Evolutionary conservation across 192 early-diverging fungal species (phyloP).

Genomic region (Coemansia biformis): DNA sequence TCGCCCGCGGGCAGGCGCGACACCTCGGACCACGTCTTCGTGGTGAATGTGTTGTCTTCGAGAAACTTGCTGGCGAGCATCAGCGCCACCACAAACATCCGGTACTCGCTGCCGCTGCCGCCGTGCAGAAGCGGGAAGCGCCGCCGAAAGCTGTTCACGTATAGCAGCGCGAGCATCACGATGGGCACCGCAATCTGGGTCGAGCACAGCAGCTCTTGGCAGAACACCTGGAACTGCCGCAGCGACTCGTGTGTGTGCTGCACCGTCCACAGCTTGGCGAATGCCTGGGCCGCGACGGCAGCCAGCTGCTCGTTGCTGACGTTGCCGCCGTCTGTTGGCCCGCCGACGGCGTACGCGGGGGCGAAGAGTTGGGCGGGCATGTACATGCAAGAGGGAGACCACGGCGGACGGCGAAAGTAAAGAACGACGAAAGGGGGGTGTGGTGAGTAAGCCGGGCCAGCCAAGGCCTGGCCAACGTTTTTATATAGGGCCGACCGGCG

Average conservation of each 20-base stretch:
- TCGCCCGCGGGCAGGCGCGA: constrained; percentile 72
- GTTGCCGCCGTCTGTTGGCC: too few relatives aligned
- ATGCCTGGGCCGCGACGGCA: constrained; percentile 33
- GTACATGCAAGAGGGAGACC: too few relatives aligned
- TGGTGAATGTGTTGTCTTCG: constrained; percentile 87
- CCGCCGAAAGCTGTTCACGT: constrained; percentile 40
- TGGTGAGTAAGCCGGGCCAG: too few relatives aligned
- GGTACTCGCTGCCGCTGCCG: constrained; percentile 69
- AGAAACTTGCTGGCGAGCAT: constrained; percentile 83
- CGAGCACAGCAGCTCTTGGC: constrained; percentile 47
- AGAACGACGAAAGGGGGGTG: too few relatives aligned
- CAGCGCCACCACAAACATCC: constrained; percentile 78
- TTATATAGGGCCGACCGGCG: too few relatives aligned
- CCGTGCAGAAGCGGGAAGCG: constrained; percentile 30
- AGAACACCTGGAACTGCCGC: constrained; percentile 42
- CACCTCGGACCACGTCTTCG: constrained; percentile 85
- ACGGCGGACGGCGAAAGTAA: too few relatives aligned
- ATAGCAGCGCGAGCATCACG: constrained; percentile 47
- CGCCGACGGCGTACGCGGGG: too few relatives aligned
- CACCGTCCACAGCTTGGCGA: constrained; percentile 41
- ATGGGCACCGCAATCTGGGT: constrained; percentile 49
- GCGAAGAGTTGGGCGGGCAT: too few relatives aligned
- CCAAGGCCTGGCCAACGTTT: too few relatives aligned
- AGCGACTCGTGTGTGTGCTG: constrained; percentile 28
- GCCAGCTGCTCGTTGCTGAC: constrained; percentile 47